phyloP scores from a whole-genome alignment of 257 asterid genomes.

The Penstemon barbatus region DNA sequence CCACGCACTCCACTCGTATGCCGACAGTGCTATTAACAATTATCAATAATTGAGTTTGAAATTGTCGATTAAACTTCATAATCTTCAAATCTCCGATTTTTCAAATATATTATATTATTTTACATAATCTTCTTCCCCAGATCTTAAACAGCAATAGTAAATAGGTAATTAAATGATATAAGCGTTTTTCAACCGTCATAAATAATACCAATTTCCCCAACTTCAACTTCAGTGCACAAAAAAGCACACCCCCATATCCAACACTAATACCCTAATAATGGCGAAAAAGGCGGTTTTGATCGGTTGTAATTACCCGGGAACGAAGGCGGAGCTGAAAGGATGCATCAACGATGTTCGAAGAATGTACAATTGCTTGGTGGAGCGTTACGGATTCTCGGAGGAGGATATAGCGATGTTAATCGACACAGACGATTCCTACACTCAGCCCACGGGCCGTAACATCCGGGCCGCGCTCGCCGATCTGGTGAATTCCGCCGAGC shows the following conservation, averaged over 20 bases:
- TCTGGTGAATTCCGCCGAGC: constrained; percentile 60
- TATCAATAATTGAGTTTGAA: constrained; percentile 17
- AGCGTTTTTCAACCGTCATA: constrained; percentile 21
- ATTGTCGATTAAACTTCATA: background rate
- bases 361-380: constrained; percentile 69
- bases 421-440: constrained; percentile 72
- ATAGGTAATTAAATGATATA: constrained; percentile 1
- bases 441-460: constrained; percentile 88
- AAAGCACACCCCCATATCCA: too few species aligned
- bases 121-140: background rate
- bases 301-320: constrained; percentile 88
- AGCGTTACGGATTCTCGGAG: constrained; percentile 75
- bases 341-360: constrained; percentile 90
- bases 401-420: constrained; percentile 73
- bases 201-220: background rate
- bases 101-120: background rate
- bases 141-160: background rate
- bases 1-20: constrained; percentile 30
- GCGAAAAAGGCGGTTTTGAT: constrained; percentile 90
- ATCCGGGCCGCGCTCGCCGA: constrained; percentile 67
- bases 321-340: constrained; percentile 92
- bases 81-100: background rate
- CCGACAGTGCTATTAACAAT: constrained; percentile 28
- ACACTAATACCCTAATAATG: constrained; percentile 33
- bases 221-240: background rate